Evolutionary conservation across 768 basidiomycete genomes (phyloP).

Genomic region (Hypsizygus marmoreus): DNA sequence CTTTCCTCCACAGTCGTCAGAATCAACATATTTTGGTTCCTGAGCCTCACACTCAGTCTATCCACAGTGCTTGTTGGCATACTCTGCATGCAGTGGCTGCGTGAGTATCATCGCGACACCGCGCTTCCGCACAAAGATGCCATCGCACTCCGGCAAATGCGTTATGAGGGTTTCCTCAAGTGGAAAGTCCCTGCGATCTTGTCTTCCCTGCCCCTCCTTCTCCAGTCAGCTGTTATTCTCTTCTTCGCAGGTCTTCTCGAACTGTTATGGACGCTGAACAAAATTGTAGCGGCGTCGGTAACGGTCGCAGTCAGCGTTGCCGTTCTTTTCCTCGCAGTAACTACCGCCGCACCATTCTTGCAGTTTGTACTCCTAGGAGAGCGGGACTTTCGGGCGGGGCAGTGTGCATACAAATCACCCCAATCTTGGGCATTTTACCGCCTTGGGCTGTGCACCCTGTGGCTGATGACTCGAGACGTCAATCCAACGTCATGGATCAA

Average conservation of each 20-base stretch:
- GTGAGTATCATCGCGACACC: conserved; percentile 14
- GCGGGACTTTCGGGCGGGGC: conserved; percentile 24
- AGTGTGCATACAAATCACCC: conserved; percentile 35
- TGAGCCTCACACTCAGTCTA: conserved; percentile 21
- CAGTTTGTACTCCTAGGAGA: conserved; percentile 27
- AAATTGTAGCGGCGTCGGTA: conserved; percentile 21
- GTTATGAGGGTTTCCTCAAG: conserved; percentile 15
- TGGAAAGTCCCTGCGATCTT: conserved; percentile 22
- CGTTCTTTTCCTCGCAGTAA: conserved; percentile 24
- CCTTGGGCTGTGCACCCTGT: conserved; percentile 20
- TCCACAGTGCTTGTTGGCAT: conserved; percentile 19
- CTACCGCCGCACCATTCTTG: conserved; percentile 27
- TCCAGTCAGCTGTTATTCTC: conserved; percentile 21
- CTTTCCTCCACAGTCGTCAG: conserved; percentile 7
- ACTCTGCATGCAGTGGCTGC: conserved; percentile 22
- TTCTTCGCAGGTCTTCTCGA: conserved; percentile 24
- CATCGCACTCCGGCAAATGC: conserved; percentile 16
- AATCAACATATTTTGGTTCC: conserved; percentile 20
- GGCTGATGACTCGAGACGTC: background rate
- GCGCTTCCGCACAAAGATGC: conserved; percentile 12
- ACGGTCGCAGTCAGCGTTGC: conserved; percentile 20
- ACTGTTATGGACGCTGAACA: conserved; percentile 18
- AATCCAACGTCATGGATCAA: background rate
- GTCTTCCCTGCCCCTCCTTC: conserved; percentile 19
- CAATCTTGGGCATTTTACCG: conserved; percentile 34